Evolutionary conservation across 768 basidiomycete species (phyloP).

Genomic region (Boletus coccyginus): DNA sequence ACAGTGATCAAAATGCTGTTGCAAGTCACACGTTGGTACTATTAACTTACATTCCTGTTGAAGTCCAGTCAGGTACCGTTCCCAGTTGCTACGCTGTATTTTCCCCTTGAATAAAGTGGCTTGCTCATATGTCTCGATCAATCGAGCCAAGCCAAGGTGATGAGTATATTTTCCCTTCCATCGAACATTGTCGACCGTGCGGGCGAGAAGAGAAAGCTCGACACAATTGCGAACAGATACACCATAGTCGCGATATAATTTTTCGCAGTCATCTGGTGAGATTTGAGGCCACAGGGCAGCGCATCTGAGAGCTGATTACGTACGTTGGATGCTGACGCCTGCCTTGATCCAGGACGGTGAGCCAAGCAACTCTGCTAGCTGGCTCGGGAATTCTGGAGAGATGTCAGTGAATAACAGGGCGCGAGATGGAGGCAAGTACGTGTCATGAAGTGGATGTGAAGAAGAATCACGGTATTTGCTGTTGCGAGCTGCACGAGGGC

Average conservation of each 20-base stretch:
- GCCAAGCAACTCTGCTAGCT: constrained; percentile 50
- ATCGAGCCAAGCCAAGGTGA: constrained; percentile 60
- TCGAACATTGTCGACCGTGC: constrained; percentile 62
- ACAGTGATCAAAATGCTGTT: constrained; percentile 7
- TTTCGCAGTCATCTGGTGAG: constrained; percentile 61
- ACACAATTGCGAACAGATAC: constrained; percentile 51
- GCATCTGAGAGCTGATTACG: constrained; percentile 9
- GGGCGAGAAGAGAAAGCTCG: constrained; percentile 68
- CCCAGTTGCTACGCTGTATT: constrained; percentile 71
- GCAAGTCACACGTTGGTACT: not conserved
- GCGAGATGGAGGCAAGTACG: constrained; percentile 21
- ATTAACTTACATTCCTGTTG: constrained; percentile 61
- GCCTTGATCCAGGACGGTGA: constrained; percentile 57
- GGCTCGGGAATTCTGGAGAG: constrained; percentile 49
- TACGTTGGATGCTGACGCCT: constrained; percentile 75
- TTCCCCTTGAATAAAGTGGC: constrained; percentile 55
- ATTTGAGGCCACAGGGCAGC: not conserved
- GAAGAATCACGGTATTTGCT: constrained; percentile 50
- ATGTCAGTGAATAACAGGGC: constrained; percentile 4
- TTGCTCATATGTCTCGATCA: constrained; percentile 60
- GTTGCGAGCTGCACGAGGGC: constrained; percentile 74
- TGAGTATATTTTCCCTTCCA: constrained; percentile 72
- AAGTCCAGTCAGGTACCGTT: constrained; percentile 38
- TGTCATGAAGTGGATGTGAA: constrained; percentile 64
- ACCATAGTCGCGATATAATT: constrained; percentile 50